Conservation (phyloP, 345 rosid species). For the Eucalyptus virginea region DNA sequence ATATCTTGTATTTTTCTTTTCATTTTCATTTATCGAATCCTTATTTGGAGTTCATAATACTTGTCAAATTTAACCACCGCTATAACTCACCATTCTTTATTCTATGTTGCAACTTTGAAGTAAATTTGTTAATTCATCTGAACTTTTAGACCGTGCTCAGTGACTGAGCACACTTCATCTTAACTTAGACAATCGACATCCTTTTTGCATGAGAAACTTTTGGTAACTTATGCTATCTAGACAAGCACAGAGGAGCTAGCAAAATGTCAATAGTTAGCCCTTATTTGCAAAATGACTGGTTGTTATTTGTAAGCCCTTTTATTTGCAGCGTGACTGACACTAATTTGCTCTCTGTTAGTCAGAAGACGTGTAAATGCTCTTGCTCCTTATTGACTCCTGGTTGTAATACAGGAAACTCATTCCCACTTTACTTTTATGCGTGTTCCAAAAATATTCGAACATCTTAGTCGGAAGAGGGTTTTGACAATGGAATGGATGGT, state of each 20-base stretch:
- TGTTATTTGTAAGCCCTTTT: background rate
- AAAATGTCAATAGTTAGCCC: background rate
- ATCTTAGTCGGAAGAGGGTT: conserved; percentile 70
- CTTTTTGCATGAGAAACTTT: background rate
- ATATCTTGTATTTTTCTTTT: background rate
- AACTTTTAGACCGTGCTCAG: background rate
- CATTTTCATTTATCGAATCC: background rate
- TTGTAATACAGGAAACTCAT: conserved; percentile 66
- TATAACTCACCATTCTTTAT: background rate
- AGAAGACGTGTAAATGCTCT: background rate
- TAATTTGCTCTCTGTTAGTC: background rate
- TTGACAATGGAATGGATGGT: conserved; percentile 96
- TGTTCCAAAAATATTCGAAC: conserved; percentile 56
- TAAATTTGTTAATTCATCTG: background rate
- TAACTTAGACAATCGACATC: background rate
- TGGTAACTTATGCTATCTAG: background rate
- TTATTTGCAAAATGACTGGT: background rate
- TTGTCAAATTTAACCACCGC: background rate
- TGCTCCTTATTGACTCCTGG: conserved; percentile 3
- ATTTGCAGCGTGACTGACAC: background rate
- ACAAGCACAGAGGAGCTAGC: background rate
- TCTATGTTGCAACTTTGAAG: background rate
- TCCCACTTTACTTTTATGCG: conserved; percentile 47
- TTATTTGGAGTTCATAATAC: background rate
- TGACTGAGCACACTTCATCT: background rate